A percentile compares a stretch with the other conserved stretches of the same genome.
Conservation (phyloP, 2,329 filamentous ascomycete genomes). For the Venturia nashicola region DNA sequence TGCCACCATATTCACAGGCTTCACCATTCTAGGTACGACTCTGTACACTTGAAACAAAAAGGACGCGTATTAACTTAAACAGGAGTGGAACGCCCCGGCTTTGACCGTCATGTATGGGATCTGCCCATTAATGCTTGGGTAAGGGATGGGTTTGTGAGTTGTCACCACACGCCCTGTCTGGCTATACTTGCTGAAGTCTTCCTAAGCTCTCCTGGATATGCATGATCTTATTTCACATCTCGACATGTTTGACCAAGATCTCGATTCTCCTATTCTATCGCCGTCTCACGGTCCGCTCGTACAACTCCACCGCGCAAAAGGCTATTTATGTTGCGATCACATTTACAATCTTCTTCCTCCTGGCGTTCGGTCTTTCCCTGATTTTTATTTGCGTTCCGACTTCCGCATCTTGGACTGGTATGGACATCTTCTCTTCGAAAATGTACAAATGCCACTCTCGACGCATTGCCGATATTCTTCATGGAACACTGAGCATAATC, state of each 20-base stretch:
- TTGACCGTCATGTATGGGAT: slow-evolving; percentile 11
- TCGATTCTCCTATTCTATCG: slow-evolving; percentile 21
- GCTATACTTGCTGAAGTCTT: neutral
- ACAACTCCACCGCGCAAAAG: slow-evolving; percentile 10
- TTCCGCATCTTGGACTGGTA: slow-evolving; percentile 22
- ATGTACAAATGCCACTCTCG: slow-evolving; percentile 12
- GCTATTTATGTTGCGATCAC: slow-evolving; percentile 17
- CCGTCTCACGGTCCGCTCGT: slow-evolving; percentile 17
- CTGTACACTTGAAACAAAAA: neutral
- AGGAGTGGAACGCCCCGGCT: slow-evolving; percentile 2
- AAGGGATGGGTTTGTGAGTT: neutral
- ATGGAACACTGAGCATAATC: slow-evolving; percentile 12
- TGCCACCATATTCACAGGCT: slow-evolving; percentile 2
- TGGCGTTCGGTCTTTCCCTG: slow-evolving; percentile 16
- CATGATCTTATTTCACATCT: slow-evolving; percentile 18
- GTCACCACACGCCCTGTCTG: neutral
- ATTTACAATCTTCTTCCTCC: slow-evolving; percentile 16
- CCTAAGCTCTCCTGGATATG: slow-evolving; percentile 8
- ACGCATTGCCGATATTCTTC: slow-evolving; percentile 13
- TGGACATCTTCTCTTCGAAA: slow-evolving; percentile 12
- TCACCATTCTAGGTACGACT: neutral
- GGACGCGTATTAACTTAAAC: neutral
- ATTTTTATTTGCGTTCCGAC: slow-evolving; percentile 20
- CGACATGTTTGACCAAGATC: slow-evolving; percentile 18
- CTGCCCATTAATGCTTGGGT: neutral